Conservation (phyloP, 1,139 yeast species). For the Pichia sp. region DNA sequence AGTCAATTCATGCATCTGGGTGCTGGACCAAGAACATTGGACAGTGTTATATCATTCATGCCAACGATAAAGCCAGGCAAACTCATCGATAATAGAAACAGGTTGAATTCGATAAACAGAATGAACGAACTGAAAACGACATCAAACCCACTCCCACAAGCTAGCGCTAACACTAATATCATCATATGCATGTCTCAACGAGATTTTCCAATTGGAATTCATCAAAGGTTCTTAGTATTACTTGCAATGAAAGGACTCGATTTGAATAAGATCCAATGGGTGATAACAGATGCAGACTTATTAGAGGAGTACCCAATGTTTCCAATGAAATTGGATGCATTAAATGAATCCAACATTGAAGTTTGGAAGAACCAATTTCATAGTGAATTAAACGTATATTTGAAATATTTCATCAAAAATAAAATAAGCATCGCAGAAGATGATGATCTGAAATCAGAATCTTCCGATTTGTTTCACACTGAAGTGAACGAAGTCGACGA, state of each 20-base stretch:
- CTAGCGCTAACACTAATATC: conserved; percentile 2
- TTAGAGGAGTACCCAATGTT: conserved; percentile 2
- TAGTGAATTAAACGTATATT: not conserved
- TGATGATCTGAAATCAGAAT: not conserved
- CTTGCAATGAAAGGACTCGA: conserved; percentile 8
- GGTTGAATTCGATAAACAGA: too few relatives aligned
- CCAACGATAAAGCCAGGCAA: not conserved
- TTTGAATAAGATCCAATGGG: conserved; percentile 12
- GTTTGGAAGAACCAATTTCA: not conserved
- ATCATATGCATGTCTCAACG: conserved; percentile 13
- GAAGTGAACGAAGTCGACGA: not conserved
- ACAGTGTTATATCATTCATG: conserved; percentile 13
- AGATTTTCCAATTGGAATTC: conserved; percentile 15
- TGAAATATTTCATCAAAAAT: not conserved
- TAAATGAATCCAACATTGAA: conserved; percentile 1
- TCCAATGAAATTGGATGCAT: not conserved
- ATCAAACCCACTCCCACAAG: too few relatives aligned
- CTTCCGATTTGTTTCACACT: not conserved
- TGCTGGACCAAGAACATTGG: conserved; percentile 16
- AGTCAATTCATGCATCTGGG: not conserved
- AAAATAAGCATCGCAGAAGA: not conserved
- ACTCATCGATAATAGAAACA: not conserved
- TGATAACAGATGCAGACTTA: conserved; percentile 13
- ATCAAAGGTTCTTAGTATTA: conserved; percentile 9
- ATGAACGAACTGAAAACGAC: too few relatives aligned